Percentiles rank a stretch among this genome's conserved stretches.
Conservation (phyloP, 257 asterid species). For the Cruciata laevipes region DNA sequence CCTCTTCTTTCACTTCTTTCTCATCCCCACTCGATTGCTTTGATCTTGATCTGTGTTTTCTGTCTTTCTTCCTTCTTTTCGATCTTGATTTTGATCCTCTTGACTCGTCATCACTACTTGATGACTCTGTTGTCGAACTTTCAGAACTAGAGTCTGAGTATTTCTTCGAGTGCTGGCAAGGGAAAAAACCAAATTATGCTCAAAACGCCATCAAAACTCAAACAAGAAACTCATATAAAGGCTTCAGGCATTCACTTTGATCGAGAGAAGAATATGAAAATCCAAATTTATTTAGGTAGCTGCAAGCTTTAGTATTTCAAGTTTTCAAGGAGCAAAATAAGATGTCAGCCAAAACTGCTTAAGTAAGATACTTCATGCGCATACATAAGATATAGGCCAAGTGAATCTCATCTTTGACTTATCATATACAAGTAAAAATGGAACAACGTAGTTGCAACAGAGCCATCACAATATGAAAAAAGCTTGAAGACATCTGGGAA, state of each 20-base stretch:
- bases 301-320: not conserved
- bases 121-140: slow-evolving; percentile 59
- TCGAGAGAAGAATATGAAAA: not conserved
- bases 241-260: not conserved
- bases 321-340: not conserved
- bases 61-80: slow-evolving; percentile 68
- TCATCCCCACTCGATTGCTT: slow-evolving; percentile 38
- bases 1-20: slow-evolving; percentile 43
- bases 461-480: not conserved
- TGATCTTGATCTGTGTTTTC: slow-evolving; percentile 48
- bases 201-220: not conserved
- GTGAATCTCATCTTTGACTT: not conserved
- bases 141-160: slow-evolving; percentile 58
- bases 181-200: slow-evolving; percentile 8
- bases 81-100: slow-evolving; percentile 55
- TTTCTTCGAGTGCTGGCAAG: slow-evolving; percentile 53
- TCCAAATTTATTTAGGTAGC: not conserved
- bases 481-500: not conserved
- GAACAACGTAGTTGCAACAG: not conserved
- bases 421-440: not conserved
- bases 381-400: not conserved
- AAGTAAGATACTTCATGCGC: not conserved
- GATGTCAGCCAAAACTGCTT: not conserved
- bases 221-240: not conserved
- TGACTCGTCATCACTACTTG: slow-evolving; percentile 68